These are phyloP conservation scores for Phlebiopsis flavidoalba DNA, from an alignment of 768 basidiomycete species.

Conservation along the genomic window DNA sequence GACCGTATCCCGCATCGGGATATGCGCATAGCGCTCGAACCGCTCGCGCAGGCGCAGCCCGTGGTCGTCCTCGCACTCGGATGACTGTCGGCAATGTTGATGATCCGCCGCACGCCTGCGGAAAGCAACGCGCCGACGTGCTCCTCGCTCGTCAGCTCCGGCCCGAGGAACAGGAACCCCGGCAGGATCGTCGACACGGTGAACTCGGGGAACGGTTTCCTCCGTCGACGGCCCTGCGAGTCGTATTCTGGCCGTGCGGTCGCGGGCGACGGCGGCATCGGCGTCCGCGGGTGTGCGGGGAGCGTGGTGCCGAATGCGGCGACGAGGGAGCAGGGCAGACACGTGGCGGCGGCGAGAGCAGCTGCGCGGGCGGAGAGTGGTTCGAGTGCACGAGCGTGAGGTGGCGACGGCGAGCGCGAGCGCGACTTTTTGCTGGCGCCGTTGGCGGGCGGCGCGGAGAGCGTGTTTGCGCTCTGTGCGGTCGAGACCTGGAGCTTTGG, in stretches of 20 bases:
- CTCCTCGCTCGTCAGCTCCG: constrained; percentile 70
- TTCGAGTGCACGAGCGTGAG: constrained; percentile 56
- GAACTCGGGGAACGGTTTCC: constrained; percentile 57
- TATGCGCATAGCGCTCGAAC: constrained; percentile 82
- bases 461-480: constrained; percentile 52
- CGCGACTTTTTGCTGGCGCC: constrained; percentile 18
- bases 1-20: constrained; percentile 93
- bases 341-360: constrained; percentile 23
- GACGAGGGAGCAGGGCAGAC: constrained; percentile 26
- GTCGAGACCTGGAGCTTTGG: constrained; percentile 62
- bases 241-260: constrained; percentile 63
- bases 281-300: constrained; percentile 35
- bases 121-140: constrained; percentile 72
- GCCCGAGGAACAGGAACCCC: constrained; percentile 85
- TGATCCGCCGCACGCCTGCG: constrained; percentile 78
- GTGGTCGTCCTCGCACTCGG: constrained; percentile 84
- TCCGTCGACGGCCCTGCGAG: constrained; percentile 50
- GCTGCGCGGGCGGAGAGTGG: constrained; percentile 52
- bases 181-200: constrained; percentile 89
- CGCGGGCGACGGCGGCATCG: constrained; percentile 48
- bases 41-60: constrained; percentile 59
- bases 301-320: constrained; percentile 21
- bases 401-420: constrained; percentile 52
- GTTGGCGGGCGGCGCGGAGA: constrained; percentile 43
- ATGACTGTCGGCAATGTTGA: constrained; percentile 92